Evolutionary conservation across 192 early-diverging fungal species (phyloP), one percentile per base, ranked within the genome.

Genomic region (Chytriomyces confervae): DNA sequence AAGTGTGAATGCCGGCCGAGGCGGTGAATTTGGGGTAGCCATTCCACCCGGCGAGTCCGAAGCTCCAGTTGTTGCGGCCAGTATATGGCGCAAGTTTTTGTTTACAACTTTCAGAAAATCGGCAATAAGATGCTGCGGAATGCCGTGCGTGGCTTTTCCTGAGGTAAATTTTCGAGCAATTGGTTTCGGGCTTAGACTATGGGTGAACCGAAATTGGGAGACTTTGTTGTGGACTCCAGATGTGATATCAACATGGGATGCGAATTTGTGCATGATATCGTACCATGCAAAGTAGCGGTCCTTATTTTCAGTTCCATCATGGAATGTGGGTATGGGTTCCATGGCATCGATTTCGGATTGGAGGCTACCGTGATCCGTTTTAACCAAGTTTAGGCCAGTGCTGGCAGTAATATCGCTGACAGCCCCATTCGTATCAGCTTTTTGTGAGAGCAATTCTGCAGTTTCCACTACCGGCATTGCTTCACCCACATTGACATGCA

Each of bases 231-330:
- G 53, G 13, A 57, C 53, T 11, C 53, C 53, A 20, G 53, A 57
- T 11, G 53, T 57, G 53, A 57, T 20, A 18, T 57, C 53, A 57
- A 57, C 11, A 20, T 57, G 11, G 53, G 53, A 20, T 20, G 53
- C 13, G 53, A 18, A 57, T 11, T 20, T 11, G 53, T 20, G 20
- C 11, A 57, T 57, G 53, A 57, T 57, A 20, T 57, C 53, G 53
- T 57, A 57, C 53, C 53, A 57, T 18, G 53, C 53, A 57, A 57
- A 57, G 53, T 57, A 57, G 53, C 53, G 53, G 13, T 57, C 53
- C 20, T 11, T 57, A 3, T 57, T 57, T 57, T 57, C 53, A 57
- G 53, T 57, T 11, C 53, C 53, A 20, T 57, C 53, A 20, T 57
- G 53, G 53, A 57, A 57, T 11, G 53, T 57, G 53, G 53, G 53